phyloP scores from a whole-genome alignment of 768 basidiomycete species.

The Rossbeevera mucosa region DNA sequence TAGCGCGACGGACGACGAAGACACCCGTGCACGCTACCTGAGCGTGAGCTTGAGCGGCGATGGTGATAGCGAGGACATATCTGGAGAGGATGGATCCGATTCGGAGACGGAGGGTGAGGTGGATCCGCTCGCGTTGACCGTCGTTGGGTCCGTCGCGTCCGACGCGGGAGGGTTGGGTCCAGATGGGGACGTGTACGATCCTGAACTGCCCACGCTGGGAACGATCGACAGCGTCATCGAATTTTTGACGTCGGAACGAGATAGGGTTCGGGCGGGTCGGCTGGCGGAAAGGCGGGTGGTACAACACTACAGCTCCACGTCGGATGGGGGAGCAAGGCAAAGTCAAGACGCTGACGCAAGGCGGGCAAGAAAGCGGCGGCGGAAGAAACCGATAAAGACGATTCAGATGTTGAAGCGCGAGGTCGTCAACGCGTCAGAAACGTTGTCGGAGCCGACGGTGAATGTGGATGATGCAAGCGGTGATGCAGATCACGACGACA shows the following conservation, averaged over 20 bases:
- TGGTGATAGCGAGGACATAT: constrained; percentile 6
- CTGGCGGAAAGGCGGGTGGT: constrained; percentile 25
- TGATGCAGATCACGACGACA: constrained; percentile 26
- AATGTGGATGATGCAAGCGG: constrained; percentile 22
- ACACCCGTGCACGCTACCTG: neutral
- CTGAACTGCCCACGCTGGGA: constrained; percentile 61
- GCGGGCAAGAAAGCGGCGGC: constrained; percentile 36
- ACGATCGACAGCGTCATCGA: constrained; percentile 67
- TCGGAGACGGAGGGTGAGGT: constrained; percentile 38
- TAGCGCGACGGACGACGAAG: constrained; percentile 15
- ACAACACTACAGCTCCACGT: constrained; percentile 31
- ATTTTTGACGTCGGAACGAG: constrained; percentile 72
- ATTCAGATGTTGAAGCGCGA: constrained; percentile 28
- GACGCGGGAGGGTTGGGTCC: constrained; percentile 25
- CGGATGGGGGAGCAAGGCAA: constrained; percentile 36
- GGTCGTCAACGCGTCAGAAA: constrained; percentile 15
- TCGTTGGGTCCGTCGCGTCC: constrained; percentile 22
- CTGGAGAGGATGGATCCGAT: constrained; percentile 22
- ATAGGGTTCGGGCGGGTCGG: constrained; percentile 45
- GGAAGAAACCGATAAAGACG: constrained; percentile 32
- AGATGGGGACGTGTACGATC: constrained; percentile 22
- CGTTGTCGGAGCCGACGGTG: constrained; percentile 21
- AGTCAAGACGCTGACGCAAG: constrained; percentile 37
- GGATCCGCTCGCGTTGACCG: constrained; percentile 23
- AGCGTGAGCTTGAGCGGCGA: neutral